These are phyloP conservation scores for Nakazawaea anatomiae DNA, from an alignment of 805 yeast genomes.

Conservation along the genomic window DNA sequence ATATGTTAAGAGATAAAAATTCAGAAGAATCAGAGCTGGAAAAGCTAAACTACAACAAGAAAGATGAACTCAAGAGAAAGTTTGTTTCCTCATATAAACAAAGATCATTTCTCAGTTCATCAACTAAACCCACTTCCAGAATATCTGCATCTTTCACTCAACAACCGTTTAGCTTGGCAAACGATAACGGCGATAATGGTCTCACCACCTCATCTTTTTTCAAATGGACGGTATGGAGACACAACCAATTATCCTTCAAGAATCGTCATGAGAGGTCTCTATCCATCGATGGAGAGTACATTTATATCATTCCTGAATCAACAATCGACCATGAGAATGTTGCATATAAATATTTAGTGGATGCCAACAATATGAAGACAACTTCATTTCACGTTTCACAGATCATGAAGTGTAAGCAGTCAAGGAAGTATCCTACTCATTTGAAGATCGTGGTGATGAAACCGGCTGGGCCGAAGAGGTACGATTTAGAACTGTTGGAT, in stretches of 20 bases:
- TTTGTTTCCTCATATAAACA: slow-evolving; percentile 4
- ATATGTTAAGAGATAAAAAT: background rate
- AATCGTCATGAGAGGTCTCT: slow-evolving; percentile 76
- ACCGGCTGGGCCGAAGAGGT: slow-evolving; percentile 66
- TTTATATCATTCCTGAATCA: slow-evolving; percentile 69
- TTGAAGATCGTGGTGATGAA: slow-evolving; percentile 78
- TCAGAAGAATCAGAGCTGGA: background rate
- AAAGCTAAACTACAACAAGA: background rate
- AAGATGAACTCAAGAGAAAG: background rate
- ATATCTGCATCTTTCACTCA: background rate
- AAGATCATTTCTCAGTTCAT: slow-evolving; percentile 2
- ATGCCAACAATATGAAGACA: slow-evolving; percentile 48
- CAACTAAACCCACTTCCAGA: background rate
- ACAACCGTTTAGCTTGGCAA: background rate
- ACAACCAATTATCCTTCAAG: slow-evolving; percentile 69
- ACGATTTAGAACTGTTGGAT: slow-evolving; percentile 75
- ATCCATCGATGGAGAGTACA: slow-evolving; percentile 91
- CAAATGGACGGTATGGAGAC: slow-evolving; percentile 85
- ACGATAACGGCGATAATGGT: background rate
- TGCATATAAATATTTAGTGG: slow-evolving; percentile 5
- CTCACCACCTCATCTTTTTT: slow-evolving; percentile 41
- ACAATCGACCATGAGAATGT: slow-evolving; percentile 49
- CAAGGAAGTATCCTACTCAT: slow-evolving; percentile 66
- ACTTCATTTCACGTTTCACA: slow-evolving; percentile 83
- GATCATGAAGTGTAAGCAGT: slow-evolving; percentile 68